A percentile compares a stretch with the other conserved stretches of the same genome.
Evolutionary conservation across 2,329 filamentous ascomycete species (phyloP).

Genomic region (Colletotrichum navitas): DNA sequence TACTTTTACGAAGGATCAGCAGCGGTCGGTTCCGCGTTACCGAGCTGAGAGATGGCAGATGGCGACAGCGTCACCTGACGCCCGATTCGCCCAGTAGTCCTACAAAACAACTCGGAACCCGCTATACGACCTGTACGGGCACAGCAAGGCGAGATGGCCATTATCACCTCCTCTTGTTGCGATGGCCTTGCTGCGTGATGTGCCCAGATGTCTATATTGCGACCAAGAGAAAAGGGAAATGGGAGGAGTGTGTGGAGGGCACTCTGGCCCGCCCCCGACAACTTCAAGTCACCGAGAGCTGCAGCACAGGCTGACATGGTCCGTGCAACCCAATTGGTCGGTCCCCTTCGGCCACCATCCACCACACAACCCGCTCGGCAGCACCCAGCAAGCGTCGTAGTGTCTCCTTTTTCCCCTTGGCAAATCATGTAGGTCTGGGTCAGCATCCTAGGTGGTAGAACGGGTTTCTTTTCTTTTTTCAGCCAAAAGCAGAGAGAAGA

Average conservation of each 20-base stretch:
- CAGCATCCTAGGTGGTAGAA: too few species aligned
- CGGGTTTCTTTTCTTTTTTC: not conserved
- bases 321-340: conserved; percentile 33
- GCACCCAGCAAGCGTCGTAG: not conserved
- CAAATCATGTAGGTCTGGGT: not conserved
- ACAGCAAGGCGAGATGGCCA: not conserved
- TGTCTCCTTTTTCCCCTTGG: conserved; percentile 16
- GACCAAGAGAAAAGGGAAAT: conserved; percentile 30
- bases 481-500: not conserved
- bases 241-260: conserved; percentile 29
- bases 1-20: not conserved
- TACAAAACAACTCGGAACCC: not conserved
- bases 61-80: conserved; percentile 3
- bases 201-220: not conserved
- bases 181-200: conserved; percentile 3
- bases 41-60: conserved; percentile 6
- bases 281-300: conserved; percentile 19
- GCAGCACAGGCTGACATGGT: conserved; percentile 28
- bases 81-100: not conserved
- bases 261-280: not conserved
- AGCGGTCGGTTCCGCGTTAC: not conserved
- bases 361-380: not conserved
- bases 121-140: not conserved
- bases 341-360: conserved; percentile 6
- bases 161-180: not conserved